Percentiles rank a stretch among this genome's conserved stretches.
Evolutionary conservation across 2,329 filamentous ascomycete species (phyloP).

Genomic region (Pseudocercospora fijiensis): DNA sequence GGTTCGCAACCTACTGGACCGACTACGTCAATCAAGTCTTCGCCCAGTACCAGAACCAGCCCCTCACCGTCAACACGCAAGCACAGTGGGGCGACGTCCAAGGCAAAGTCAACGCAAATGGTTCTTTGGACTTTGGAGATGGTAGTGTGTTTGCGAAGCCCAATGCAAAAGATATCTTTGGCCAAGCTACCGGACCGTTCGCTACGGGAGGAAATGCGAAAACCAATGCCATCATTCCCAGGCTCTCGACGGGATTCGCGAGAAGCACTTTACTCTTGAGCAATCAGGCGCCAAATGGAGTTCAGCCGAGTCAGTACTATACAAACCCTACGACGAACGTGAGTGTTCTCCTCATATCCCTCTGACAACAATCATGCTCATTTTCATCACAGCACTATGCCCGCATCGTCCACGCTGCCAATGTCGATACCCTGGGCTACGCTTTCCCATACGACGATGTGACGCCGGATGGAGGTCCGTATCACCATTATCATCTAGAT

Average conservation of each 20-base stretch:
- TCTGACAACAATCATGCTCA: slow-evolving; percentile 16
- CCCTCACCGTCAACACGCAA: slow-evolving; percentile 65
- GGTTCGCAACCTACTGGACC: slow-evolving; percentile 55
- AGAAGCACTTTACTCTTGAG: slow-evolving; percentile 63
- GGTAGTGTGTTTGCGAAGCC: slow-evolving; percentile 56
- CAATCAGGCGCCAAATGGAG: slow-evolving; percentile 40
- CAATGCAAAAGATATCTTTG: slow-evolving; percentile 63
- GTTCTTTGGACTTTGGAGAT: slow-evolving; percentile 47
- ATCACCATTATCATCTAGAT: background rate
- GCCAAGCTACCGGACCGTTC: slow-evolving; percentile 65
- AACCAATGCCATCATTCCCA: slow-evolving; percentile 63
- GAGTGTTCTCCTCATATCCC: slow-evolving; percentile 10
- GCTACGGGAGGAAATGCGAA: slow-evolving; percentile 44
- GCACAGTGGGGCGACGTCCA: slow-evolving; percentile 51
- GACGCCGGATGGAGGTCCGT: slow-evolving; percentile 53
- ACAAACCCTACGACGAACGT: slow-evolving; percentile 35
- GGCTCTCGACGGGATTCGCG: slow-evolving; percentile 75
- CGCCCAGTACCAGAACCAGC: slow-evolving; percentile 46
- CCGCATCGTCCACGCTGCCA: slow-evolving; percentile 41
- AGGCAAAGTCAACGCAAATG: slow-evolving; percentile 44
- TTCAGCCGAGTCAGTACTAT: slow-evolving; percentile 34
- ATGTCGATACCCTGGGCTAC: slow-evolving; percentile 62
- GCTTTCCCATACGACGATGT: slow-evolving; percentile 70
- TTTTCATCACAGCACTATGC: slow-evolving; percentile 34
- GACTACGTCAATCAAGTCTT: slow-evolving; percentile 55